Conservation (phyloP, 2,329 filamentous ascomycete species). For the Calycina herbarum region DNA sequence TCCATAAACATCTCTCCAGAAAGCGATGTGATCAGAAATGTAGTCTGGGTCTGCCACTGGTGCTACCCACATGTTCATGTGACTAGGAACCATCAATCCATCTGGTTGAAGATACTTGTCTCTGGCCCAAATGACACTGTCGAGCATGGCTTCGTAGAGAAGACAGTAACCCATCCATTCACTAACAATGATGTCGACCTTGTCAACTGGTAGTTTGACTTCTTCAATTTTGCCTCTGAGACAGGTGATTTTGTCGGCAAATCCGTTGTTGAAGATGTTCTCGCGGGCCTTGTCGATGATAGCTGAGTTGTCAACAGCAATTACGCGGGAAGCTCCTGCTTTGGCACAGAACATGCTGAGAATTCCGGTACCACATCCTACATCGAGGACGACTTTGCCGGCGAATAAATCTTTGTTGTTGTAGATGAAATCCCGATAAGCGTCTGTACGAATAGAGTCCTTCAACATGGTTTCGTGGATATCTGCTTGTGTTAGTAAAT, state of each 20-base stretch:
- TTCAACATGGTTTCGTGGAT: constrained; percentile 98
- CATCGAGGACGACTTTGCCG: constrained; percentile 84
- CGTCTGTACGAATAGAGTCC: constrained; percentile 82
- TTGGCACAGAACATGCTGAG: constrained; percentile 93
- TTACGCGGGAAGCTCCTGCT: constrained; percentile 81
- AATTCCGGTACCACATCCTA: constrained; percentile 86
- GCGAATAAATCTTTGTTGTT: constrained; percentile 84
- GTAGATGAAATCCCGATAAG: constrained; percentile 95
- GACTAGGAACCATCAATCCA: constrained; percentile 83
- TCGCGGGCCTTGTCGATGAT: constrained; percentile 86
- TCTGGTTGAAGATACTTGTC: constrained; percentile 80
- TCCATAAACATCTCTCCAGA: constrained; percentile 92
- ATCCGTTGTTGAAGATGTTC: constrained; percentile 79
- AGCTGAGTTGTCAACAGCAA: constrained; percentile 88
- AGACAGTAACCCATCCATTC: constrained; percentile 98
- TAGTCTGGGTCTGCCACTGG: constrained; percentile 78
- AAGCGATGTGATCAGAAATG: constrained; percentile 73
- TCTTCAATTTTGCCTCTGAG: constrained; percentile 87
- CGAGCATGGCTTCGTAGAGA: constrained; percentile 94
- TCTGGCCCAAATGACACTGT: constrained; percentile 83
- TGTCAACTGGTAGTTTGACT: constrained; percentile 70
- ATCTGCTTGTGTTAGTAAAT: constrained; percentile 48
- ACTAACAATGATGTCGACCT: constrained; percentile 92
- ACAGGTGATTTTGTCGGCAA: constrained; percentile 73
- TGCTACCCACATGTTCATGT: constrained; percentile 79